Percentiles rank a stretch among this genome's conserved stretches.
phyloP scores from a whole-genome alignment of 805 yeast genomes.

The Sugiyamaella lignohabitans region DNA sequence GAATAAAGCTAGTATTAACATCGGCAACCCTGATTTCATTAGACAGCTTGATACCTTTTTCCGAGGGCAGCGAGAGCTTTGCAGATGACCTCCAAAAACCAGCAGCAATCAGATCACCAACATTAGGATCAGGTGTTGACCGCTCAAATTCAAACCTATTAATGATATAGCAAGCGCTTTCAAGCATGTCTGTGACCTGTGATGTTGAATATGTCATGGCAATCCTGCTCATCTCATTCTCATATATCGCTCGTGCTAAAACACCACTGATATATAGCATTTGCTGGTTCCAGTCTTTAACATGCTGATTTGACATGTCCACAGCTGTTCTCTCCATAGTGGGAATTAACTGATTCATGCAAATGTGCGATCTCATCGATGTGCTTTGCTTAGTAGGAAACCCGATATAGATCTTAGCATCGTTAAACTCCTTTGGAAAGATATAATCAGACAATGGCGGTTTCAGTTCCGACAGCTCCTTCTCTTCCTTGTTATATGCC shows the following conservation, averaged over 20 bases:
- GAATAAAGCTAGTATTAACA: constrained; percentile 21
- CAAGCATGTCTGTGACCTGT: constrained; percentile 1
- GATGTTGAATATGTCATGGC: constrained; percentile 2
- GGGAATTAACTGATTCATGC: constrained; percentile 36
- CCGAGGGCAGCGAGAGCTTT: constrained; percentile 26
- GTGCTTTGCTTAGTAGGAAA: constrained; percentile 39
- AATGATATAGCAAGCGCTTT: constrained; percentile 25
- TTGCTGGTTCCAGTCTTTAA: constrained; percentile 36
- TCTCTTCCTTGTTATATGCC: constrained; percentile 25
- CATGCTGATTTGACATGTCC: constrained; percentile 36
- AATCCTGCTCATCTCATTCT: constrained; percentile 26
- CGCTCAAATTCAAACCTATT: constrained; percentile 27
- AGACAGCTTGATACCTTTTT: constrained; percentile 29
- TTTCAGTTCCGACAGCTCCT: constrained; percentile 26
- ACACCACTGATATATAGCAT: constrained; percentile 36
- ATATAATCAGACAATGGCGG: constrained; percentile 32
- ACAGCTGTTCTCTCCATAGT: constrained; percentile 40
- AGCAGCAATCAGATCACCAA: constrained; percentile 30
- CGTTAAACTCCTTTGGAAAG: constrained; percentile 31
- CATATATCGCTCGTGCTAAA: constrained; percentile 32
- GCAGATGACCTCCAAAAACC: constrained; percentile 34
- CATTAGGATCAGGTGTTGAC: constrained; percentile 33
- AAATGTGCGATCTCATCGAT: constrained; percentile 32
- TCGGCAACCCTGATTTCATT: constrained; percentile 27
- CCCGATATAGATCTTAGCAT: constrained; percentile 37